Evolutionary conservation across 2,329 filamentous ascomycete species (phyloP).

Genomic region (Saccharata proteae): DNA sequence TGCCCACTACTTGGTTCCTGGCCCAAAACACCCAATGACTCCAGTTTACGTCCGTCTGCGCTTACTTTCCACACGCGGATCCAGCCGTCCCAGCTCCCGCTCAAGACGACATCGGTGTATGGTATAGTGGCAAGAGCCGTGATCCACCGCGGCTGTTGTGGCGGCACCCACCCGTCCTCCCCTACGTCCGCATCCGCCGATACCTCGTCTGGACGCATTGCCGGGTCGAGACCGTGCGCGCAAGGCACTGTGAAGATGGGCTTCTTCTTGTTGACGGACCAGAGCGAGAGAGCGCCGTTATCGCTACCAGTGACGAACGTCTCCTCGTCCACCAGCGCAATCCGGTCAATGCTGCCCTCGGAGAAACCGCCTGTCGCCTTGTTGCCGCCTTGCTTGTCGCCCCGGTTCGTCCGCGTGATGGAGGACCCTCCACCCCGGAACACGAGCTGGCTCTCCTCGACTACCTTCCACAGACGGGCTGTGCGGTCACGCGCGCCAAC

Average conservation of each 20-base stretch:
- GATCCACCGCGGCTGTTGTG: slow-evolving; percentile 67
- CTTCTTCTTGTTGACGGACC: slow-evolving; percentile 91
- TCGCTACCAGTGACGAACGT: slow-evolving; percentile 90
- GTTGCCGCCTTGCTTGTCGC: slow-evolving; percentile 19
- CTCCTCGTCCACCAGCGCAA: slow-evolving; percentile 79
- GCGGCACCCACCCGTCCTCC: slow-evolving; percentile 32
- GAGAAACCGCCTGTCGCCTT: slow-evolving; percentile 34
- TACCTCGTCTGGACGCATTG: slow-evolving; percentile 53
- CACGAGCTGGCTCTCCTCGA: slow-evolving; percentile 88
- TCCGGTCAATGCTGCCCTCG: slow-evolving; percentile 81
- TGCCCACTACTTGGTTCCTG: slow-evolving; percentile 5
- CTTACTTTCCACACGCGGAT: slow-evolving; percentile 76
- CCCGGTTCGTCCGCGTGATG: slow-evolving; percentile 21
- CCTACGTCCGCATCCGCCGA: slow-evolving; percentile 58
- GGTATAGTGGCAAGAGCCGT: slow-evolving; percentile 79
- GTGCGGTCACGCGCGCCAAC: slow-evolving; percentile 87
- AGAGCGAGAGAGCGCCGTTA: slow-evolving; percentile 75
- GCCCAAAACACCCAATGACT: slow-evolving; percentile 57
- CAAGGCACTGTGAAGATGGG: slow-evolving; percentile 66
- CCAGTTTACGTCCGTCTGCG: slow-evolving; percentile 46
- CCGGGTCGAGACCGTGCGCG: slow-evolving; percentile 74
- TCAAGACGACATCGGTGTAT: slow-evolving; percentile 81
- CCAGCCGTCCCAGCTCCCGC: slow-evolving; percentile 87
- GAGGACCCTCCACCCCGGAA: slow-evolving; percentile 69
- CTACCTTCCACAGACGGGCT: slow-evolving; percentile 88